Base-by-base conservation (phyloP, 768 basidiomycete species). In the Coprinopsis marcescibilis region DNA sequence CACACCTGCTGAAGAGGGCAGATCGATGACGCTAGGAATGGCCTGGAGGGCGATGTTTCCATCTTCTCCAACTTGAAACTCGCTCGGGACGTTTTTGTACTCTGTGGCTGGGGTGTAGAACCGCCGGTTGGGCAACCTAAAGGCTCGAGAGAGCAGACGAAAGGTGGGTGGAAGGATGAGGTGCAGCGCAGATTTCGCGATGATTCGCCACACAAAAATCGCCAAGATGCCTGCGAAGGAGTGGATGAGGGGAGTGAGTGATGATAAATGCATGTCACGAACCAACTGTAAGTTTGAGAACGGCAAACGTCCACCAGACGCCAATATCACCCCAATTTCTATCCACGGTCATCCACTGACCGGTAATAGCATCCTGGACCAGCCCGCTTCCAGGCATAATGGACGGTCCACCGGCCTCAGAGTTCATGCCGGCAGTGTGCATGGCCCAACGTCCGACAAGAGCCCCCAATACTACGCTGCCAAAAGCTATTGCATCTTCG, bases 101-200 rank as follows among this genome's bases (percentile, higher is more conserved):
- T 93, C 92, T 56, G 91, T 92, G 24, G 93, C 89, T 23, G 91
- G 85, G 4, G 83, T 87, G 62, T 98, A 96, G 66, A 90, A 91
- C 13, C 90, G 75, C 8, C 95, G 77, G 50, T 82, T 80, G 0
- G 94, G 95, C 3, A 97, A 77, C 6, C 70, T 70, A 57, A 89
- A 75, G 30, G 78, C 70, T 23, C 73, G 75, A 6, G 87, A 73
- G 50, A 89, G 70, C 36, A 80, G 66, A 48, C 94, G 85, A 75
- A 91, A 96, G 14, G 81, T 71, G 0, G 91, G 89, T 1, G 94
- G 94, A 0, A 97, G 78, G 36, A 85, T 65, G 5, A 79, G 57
- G 55, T 90, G 87, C 15, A 91, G 64, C 2, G 77, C 59, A 0
- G 81, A 78, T 63, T 97, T 98, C 7, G 89, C 89, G 32, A 89